A percentile compares a stretch with the other conserved stretches of the same genome.
Evolutionary conservation across 2,329 filamentous ascomycete species (phyloP).

Genomic region (Exophiala dermatitidis): DNA sequence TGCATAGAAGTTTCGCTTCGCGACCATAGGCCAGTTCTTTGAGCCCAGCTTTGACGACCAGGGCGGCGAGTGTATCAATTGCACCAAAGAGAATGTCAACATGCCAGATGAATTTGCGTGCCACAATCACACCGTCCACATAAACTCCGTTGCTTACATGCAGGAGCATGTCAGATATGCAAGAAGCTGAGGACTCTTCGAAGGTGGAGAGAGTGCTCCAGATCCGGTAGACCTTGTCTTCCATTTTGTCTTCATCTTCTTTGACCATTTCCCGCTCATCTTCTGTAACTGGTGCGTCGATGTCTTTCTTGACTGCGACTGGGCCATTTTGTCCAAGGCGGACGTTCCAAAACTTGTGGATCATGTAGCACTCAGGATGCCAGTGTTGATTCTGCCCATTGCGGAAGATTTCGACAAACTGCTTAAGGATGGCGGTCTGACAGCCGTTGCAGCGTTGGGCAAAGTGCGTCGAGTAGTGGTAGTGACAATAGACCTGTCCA

Average conservation of each 20-base stretch:
- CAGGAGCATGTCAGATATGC: constrained; percentile 97
- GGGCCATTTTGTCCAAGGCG: constrained; percentile 62
- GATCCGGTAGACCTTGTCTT: constrained; percentile 95
- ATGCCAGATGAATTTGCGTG: constrained; percentile 92
- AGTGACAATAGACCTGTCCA: constrained; percentile 93
- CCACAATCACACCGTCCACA: constrained; percentile 86
- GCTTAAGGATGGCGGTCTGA: constrained; percentile 93
- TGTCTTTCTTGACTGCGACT: constrained; percentile 38
- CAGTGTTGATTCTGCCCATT: constrained; percentile 98
- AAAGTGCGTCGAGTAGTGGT: constrained; percentile 96
- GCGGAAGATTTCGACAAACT: constrained; percentile 97
- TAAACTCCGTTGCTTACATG: constrained; percentile 98
- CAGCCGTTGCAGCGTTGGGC: constrained; percentile 95
- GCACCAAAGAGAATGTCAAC: constrained; percentile 88
- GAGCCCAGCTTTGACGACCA: constrained; percentile 60
- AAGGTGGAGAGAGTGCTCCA: constrained; percentile 97
- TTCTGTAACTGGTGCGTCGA: constrained; percentile 53
- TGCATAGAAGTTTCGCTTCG: constrained; percentile 98
- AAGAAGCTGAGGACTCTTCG: constrained; percentile 93
- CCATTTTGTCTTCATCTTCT: constrained; percentile 84
- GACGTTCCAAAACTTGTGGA: constrained; percentile 99
- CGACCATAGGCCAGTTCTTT: constrained; percentile 87
- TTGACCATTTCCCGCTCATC: constrained; percentile 69
- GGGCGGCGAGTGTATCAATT: constrained; percentile 73
- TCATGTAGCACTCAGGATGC: constrained; percentile 99